Evolutionary conservation across 208 protist species (phyloP).

Genomic region (Crithidia bombi): DNA sequence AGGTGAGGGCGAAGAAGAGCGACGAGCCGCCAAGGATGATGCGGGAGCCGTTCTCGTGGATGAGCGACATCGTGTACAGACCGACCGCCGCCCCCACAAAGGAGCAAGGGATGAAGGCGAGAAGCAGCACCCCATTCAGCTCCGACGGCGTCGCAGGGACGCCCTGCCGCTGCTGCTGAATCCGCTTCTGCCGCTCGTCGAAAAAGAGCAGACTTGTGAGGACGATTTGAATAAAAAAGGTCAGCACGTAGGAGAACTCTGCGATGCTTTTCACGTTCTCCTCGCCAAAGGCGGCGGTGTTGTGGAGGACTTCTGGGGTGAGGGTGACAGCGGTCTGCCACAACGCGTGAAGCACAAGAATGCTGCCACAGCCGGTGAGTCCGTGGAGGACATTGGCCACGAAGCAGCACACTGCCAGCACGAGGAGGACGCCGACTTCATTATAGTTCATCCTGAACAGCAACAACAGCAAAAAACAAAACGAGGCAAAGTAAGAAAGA

Average conservation of each 20-base stretch:
- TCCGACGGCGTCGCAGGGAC: conserved; percentile 16
- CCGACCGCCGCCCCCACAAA: conserved; percentile 31
- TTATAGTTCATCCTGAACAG: conserved; percentile 7
- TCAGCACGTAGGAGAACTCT: conserved; percentile 36
- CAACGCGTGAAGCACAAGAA: conserved; percentile 42
- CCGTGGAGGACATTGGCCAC: conserved; percentile 46
- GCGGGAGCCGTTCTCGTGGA: conserved; percentile 34
- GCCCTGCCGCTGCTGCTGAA: conserved; percentile 15
- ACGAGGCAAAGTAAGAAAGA: neutral
- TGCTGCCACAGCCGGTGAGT: conserved; percentile 47
- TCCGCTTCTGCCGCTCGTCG: conserved; percentile 33
- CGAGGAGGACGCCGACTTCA: conserved; percentile 25
- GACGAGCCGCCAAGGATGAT: conserved; percentile 43
- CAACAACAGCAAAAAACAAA: neutral
- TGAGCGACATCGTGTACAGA: conserved; percentile 27
- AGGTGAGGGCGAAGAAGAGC: conserved; percentile 47
- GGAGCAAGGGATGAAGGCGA: conserved; percentile 30
- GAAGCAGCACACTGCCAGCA: conserved; percentile 35
- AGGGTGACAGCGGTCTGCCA: conserved; percentile 34
- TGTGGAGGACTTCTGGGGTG: conserved; percentile 23
- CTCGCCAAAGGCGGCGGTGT: conserved; percentile 18
- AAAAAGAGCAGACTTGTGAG: conserved; percentile 28
- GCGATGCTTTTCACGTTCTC: conserved; percentile 39
- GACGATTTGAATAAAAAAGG: conserved; percentile 38
- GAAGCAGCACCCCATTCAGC: conserved; percentile 30